Conservation (phyloP, 768 basidiomycete species). For the Suillus weaverae region DNA sequence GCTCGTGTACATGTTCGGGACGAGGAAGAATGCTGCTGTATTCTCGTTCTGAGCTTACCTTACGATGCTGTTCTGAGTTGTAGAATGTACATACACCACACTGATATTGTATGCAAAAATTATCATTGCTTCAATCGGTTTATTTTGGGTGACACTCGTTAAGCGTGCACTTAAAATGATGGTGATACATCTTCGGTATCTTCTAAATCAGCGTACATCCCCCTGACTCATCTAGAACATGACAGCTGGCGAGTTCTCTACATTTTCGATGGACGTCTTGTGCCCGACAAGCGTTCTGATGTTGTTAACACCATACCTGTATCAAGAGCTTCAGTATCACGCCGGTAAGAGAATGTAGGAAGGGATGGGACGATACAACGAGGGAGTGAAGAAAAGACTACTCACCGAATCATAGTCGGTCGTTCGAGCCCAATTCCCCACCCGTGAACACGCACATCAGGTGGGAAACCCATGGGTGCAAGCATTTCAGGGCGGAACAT, state of each 20-base stretch:
- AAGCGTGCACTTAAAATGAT: background rate
- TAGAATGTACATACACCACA: background rate
- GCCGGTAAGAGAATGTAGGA: background rate
- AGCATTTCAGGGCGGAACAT: constrained; percentile 99
- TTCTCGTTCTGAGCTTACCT: constrained; percentile 65
- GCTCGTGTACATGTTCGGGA: constrained; percentile 83
- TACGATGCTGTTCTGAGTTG: background rate
- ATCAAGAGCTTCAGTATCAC: constrained; percentile 4
- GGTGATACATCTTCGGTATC: constrained; percentile 9
- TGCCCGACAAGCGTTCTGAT: constrained; percentile 96
- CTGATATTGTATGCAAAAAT: constrained; percentile 1
- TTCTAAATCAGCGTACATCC: background rate
- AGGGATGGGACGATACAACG: background rate
- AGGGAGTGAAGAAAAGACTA: constrained; percentile 6
- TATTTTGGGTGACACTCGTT: background rate
- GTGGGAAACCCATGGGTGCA: constrained; percentile 97
- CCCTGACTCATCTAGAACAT: constrained; percentile 59
- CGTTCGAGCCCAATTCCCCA: constrained; percentile 95
- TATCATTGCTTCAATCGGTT: background rate
- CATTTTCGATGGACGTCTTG: constrained; percentile 88
- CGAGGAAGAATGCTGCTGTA: constrained; percentile 79
- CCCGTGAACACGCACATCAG: constrained; percentile 93
- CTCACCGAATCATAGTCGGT: constrained; percentile 97
- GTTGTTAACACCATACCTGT: constrained; percentile 94
- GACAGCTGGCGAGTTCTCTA: constrained; percentile 88